Base-by-base conservation (phyloP, 768 basidiomycete genomes). In the Trichaptum fuscoviolaceum region DNA sequence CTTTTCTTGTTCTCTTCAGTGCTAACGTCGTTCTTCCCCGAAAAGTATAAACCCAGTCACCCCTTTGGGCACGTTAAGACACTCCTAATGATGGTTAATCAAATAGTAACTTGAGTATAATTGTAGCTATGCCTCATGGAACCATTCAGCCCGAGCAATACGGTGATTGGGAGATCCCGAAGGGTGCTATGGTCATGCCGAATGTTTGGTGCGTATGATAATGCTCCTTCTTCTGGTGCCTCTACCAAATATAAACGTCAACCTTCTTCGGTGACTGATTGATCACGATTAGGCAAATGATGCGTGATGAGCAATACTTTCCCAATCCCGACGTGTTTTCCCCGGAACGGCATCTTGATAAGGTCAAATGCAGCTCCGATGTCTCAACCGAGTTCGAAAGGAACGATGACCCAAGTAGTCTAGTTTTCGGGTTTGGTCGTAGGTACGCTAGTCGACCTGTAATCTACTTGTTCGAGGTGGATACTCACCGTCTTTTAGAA, bases 391-490 rank as follows among this genome's bases (percentile, higher is more conserved):
- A 52, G 42, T 12, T 20, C 3, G 42, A 52, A 15, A 52, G 20
- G 15, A 15, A 15, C 10, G 20, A 52, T 20, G 74, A 80, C 66
- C 76, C 76, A 4, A 68, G 69, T 58, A 72, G 73, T 64, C 73
- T 72, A 57, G 73, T 74, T 3, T 80, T 79, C 57, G 79, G 79
- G 7, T 78, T 77, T 62, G 79, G 79, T 20, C 73, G 77, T 30
- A 70, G 79, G 62, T 73, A 30, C 30, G 30, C 30, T 8, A 30
- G 2, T 35, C 35, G 36, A 59, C 30, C 20, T n/a, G n/a, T n/a
- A n/a, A n/a, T n/a, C n/a, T n/a, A n/a, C n/a, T n/a, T n/a, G n/a
- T n/a, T n/a, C n/a, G n/a, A n/a, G n/a, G n/a, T n/a, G n/a, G n/a
- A n/a, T n/a, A n/a, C n/a, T n/a, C n/a, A n/a, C n/a, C n/a, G 17